A percentile compares a stretch with the other conserved stretches of the same genome.
Conservation (phyloP, 306 rosid genomes). For the Glycine soja region DNA sequence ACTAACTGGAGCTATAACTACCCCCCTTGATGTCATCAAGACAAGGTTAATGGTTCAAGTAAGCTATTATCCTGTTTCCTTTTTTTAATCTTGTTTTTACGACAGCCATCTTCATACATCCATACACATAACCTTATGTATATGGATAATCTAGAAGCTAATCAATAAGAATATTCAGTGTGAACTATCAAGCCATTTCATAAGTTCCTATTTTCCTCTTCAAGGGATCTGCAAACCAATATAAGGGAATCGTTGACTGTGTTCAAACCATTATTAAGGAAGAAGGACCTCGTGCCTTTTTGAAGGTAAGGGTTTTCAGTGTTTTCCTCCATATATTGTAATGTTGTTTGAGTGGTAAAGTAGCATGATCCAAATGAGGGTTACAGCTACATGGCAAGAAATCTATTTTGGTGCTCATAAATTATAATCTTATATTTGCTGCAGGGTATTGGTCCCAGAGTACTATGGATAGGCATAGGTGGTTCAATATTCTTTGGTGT, state of each 20-base stretch:
- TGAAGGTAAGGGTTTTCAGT: slow-evolving; percentile 67
- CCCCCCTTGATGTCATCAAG: slow-evolving; percentile 96
- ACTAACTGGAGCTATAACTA: slow-evolving; percentile 90
- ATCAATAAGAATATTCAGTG: slow-evolving; percentile 24
- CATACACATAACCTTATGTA: slow-evolving; percentile 4
- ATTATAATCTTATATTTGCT: slow-evolving; percentile 18
- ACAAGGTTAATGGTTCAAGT: slow-evolving; percentile 96
- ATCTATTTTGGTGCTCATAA: slow-evolving; percentile 6
- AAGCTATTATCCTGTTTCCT: slow-evolving; percentile 40
- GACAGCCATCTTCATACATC: not conserved
- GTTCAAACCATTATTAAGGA: slow-evolving; percentile 90
- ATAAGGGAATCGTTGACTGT: slow-evolving; percentile 84
- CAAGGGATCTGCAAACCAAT: slow-evolving; percentile 86
- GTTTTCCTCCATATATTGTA: slow-evolving; percentile 35
- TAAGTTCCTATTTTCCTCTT: slow-evolving; percentile 37
- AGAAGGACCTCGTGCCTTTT: slow-evolving; percentile 84
- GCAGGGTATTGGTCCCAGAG: slow-evolving; percentile 83
- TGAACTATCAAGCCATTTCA: slow-evolving; percentile 46
- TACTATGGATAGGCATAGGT: slow-evolving; percentile 87
- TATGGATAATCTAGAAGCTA: slow-evolving; percentile 32
- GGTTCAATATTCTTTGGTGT: slow-evolving; percentile 86
- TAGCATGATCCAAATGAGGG: slow-evolving; percentile 37
- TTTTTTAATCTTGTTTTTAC: not conserved
- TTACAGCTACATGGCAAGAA: not conserved
- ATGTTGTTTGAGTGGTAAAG: not conserved